phyloP scores from a whole-genome alignment of 176 grass and related monocot genomes.

The Phragmites australis region DNA sequence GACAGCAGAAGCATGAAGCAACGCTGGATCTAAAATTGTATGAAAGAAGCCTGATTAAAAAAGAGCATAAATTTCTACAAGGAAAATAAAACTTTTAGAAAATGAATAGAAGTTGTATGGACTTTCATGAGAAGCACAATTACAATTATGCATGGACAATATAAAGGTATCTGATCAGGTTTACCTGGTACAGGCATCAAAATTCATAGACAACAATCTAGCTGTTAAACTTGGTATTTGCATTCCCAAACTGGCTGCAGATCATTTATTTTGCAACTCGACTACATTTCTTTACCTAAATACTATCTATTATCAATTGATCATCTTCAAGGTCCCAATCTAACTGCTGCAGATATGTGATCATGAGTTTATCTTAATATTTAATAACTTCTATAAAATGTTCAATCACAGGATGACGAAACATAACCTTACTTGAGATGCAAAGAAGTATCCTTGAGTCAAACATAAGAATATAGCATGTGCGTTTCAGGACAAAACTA shows the following conservation, averaged over 20 bases:
- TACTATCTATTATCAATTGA: too few relatives aligned
- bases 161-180: neutral
- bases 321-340: neutral
- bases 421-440: neutral
- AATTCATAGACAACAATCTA: neutral
- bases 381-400: neutral
- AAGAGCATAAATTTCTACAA: neutral
- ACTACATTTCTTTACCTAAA: slow-evolving; percentile 3
- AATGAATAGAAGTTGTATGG: neutral
- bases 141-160: neutral
- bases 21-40: neutral
- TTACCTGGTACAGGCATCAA: neutral
- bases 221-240: neutral
- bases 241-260: neutral
- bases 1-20: neutral
- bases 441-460: neutral
- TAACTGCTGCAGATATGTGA: slow-evolving; percentile 1
- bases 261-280: neutral
- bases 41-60: neutral
- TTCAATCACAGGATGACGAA: neutral
- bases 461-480: neutral
- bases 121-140: neutral
- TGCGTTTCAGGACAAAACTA: neutral
- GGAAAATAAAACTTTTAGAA: neutral
- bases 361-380: neutral